These are phyloP conservation scores for Colletotrichum chrysophilum DNA, from an alignment of 2,329 filamentous ascomycete species.

Conservation along the genomic window DNA sequence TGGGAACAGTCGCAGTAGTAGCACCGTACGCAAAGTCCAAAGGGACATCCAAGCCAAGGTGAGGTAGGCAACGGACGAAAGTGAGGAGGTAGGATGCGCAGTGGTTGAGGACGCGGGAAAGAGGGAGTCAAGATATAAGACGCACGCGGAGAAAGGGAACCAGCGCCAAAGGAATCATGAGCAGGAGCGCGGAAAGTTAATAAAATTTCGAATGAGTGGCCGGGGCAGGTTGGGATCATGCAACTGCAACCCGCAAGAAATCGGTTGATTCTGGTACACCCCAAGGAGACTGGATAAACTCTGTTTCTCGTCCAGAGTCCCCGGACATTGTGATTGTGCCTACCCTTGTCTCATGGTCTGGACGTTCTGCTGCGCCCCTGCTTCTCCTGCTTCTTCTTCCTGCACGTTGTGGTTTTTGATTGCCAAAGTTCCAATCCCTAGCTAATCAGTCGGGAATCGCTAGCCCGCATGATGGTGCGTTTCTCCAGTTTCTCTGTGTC, in stretches of 20 bases:
- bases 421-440: background rate
- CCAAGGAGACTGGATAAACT: background rate
- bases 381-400: background rate
- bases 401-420: background rate
- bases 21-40: background rate
- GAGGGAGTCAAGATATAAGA: background rate
- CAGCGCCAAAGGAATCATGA: background rate
- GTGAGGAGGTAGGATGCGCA: background rate
- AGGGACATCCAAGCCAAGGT: background rate
- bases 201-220: background rate
- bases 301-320: conserved; percentile 5
- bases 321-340: background rate
- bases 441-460: background rate
- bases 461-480: background rate
- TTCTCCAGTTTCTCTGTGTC: background rate
- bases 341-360: conserved; percentile 7
- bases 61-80: background rate
- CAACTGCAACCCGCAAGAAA: background rate
- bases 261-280: background rate
- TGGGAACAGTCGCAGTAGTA: background rate
- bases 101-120: background rate
- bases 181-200: background rate
- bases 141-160: background rate
- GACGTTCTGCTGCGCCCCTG: background rate
- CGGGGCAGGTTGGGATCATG: background rate